Conservation (phyloP, 1,284 basidiomycete species). For the Leccinum pachyderme region DNA sequence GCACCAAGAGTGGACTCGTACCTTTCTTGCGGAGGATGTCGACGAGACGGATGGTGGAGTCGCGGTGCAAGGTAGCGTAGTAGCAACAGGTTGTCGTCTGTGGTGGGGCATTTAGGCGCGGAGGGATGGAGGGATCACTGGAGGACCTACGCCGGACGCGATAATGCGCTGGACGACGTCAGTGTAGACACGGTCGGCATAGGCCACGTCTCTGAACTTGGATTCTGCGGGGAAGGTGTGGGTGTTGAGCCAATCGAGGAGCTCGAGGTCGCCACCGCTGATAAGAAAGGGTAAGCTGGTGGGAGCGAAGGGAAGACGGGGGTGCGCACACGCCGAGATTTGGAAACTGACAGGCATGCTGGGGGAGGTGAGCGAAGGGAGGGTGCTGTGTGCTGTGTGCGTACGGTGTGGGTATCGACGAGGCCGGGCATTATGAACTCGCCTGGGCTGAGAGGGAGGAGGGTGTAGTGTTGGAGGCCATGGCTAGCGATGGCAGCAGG, state of each 20-base stretch:
- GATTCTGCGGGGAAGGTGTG: slow-evolving; percentile 90
- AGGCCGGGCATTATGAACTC: slow-evolving; percentile 89
- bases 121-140: not conserved
- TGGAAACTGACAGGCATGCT: slow-evolving; percentile 89
- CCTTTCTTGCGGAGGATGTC: slow-evolving; percentile 69
- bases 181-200: slow-evolving; percentile 72
- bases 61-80: slow-evolving; percentile 83
- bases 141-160: slow-evolving; percentile 65
- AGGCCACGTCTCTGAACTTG: slow-evolving; percentile 71
- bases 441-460: slow-evolving; percentile 51
- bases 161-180: slow-evolving; percentile 77
- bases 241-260: slow-evolving; percentile 89
- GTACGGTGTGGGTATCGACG: slow-evolving; percentile 86
- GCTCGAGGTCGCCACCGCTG: slow-evolving; percentile 76
- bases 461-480: slow-evolving; percentile 24
- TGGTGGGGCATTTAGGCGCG: slow-evolving; percentile 29
- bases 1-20: slow-evolving; percentile 30
- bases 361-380: slow-evolving; percentile 1
- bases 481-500: slow-evolving; percentile 45
- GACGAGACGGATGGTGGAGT: slow-evolving; percentile 80
- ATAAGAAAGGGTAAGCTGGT: slow-evolving; percentile 6
- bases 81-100: slow-evolving; percentile 92
- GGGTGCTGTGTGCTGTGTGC: slow-evolving; percentile 19
- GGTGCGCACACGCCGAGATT: slow-evolving; percentile 72
- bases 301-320: not conserved